Evolutionary conservation across 805 yeast species (phyloP).

Genomic region (Sugiyamaella qingdaonensis): DNA sequence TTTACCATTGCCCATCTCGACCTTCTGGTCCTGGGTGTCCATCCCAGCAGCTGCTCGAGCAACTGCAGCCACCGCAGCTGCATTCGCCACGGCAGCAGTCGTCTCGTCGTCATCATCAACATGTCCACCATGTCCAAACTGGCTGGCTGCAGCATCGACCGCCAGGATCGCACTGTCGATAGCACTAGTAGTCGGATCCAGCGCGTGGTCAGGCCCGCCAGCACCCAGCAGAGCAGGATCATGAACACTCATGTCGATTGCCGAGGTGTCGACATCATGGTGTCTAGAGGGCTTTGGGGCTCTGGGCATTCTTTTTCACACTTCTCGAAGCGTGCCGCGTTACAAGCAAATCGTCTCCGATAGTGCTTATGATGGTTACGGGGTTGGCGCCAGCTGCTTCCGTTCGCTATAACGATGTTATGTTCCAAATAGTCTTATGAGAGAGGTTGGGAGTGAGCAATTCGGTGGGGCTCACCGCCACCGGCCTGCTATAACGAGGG

Average conservation of each 20-base stretch:
- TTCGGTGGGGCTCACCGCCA: no score
- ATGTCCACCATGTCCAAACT: background rate
- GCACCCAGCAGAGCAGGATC: background rate
- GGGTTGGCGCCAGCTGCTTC: no score
- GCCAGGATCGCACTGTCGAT: background rate
- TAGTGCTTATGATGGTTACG: background rate
- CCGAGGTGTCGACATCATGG: background rate
- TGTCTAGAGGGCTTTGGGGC: background rate
- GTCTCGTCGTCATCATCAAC: background rate
- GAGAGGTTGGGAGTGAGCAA: no score
- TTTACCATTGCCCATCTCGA: background rate
- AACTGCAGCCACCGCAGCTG: background rate
- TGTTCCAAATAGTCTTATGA: no score
- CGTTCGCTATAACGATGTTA: no score
- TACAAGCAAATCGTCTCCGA: background rate
- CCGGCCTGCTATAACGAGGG: no score
- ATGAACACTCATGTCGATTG: constrained; percentile 1
- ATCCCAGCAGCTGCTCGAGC: constrained; percentile 3
- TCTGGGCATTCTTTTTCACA: background rate
- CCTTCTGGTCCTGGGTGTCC: background rate
- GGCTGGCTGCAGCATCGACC: constrained; percentile 1
- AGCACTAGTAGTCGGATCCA: background rate
- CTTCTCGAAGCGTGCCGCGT: background rate
- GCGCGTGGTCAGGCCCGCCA: background rate
- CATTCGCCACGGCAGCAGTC: background rate